Evolutionary conservation across 495 filamentous ascomycete species (phyloP).

Genomic region (Apiosordaria backusii): DNA sequence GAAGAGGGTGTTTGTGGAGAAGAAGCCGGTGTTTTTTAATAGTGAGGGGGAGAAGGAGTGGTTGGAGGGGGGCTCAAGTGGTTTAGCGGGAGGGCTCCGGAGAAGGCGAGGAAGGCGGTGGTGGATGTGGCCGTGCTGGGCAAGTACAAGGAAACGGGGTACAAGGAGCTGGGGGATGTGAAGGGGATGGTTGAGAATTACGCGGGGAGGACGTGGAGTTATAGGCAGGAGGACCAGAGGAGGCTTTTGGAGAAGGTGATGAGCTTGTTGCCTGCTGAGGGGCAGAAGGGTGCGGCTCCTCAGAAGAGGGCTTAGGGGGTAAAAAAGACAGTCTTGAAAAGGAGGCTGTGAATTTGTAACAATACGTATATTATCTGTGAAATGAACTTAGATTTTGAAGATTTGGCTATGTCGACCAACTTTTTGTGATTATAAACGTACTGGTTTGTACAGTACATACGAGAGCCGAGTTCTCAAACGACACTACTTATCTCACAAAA

Average conservation of each 20-base stretch:
- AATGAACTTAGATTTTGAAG: neutral
- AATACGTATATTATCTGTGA: neutral
- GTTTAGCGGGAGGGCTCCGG: conserved; percentile 19
- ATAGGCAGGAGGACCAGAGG: conserved; percentile 20
- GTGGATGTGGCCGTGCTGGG: conserved; percentile 41
- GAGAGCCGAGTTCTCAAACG: neutral
- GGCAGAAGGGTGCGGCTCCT: conserved; percentile 6
- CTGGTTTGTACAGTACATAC: neutral
- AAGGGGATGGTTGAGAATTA: conserved; percentile 35
- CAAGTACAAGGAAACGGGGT: conserved; percentile 34
- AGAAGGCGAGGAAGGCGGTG: conserved; percentile 35
- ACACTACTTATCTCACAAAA: neutral
- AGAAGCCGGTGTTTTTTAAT: conserved; percentile 34
- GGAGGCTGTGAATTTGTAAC: neutral
- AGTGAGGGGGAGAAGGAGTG: conserved; percentile 33
- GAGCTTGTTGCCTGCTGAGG: conserved; percentile 23
- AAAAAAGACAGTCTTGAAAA: neutral
- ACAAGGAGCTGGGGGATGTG: conserved; percentile 31
- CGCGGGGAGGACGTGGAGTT: conserved; percentile 26
- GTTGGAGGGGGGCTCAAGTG: conserved; percentile 28
- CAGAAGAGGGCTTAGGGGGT: conserved; percentile 16
- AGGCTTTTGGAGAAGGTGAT: conserved; percentile 29
- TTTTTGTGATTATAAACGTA: neutral
- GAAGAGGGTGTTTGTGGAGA: conserved; percentile 18
- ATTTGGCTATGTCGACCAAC: neutral